These are phyloP conservation scores for Balakata baccata DNA, from an alignment of 345 rosid genomes.

Conservation along the genomic window DNA sequence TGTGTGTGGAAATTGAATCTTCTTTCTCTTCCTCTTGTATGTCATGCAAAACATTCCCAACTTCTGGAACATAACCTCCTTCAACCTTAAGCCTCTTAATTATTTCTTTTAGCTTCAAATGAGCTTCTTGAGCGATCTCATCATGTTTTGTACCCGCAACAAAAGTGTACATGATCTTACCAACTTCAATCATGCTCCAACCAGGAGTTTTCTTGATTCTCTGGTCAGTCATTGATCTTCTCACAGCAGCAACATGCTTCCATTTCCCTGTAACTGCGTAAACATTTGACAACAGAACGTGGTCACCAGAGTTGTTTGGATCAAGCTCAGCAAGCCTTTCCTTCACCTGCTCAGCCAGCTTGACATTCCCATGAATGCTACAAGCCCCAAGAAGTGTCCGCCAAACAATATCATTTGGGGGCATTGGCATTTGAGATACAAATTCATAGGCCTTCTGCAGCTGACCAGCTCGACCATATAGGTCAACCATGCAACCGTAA, in stretches of 20 bases:
- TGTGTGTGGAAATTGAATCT: conserved; percentile 49
- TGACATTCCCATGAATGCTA: conserved; percentile 75
- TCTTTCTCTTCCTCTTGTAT: conserved; percentile 63
- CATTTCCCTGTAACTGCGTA: conserved; percentile 78
- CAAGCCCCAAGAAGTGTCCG: conserved; percentile 89
- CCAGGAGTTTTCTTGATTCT: conserved; percentile 71
- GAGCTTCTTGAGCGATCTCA: conserved; percentile 31
- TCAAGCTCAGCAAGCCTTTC: conserved; percentile 65
- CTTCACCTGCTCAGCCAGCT: conserved; percentile 79
- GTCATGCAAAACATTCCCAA: conserved; percentile 47
- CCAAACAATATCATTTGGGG: conserved; percentile 82
- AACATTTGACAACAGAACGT: conserved; percentile 69
- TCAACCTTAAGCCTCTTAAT: conserved; percentile 37
- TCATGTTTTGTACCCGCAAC: conserved; percentile 30
- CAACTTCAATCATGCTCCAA: conserved; percentile 72
- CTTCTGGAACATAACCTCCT: conserved; percentile 56
- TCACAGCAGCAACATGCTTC: conserved; percentile 67
- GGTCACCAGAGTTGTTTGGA: conserved; percentile 72
- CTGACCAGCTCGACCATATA: conserved; percentile 86
- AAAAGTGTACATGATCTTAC: conserved; percentile 33
- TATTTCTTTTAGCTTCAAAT: conserved; percentile 34
- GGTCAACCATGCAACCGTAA: conserved; percentile 60
- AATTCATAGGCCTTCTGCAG: conserved; percentile 74
- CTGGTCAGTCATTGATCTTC: conserved; percentile 54
- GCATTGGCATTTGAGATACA: conserved; percentile 61